Evolutionary conservation across 2,329 filamentous ascomycete genomes (phyloP).

Genomic region (Penicillium sp.): DNA sequence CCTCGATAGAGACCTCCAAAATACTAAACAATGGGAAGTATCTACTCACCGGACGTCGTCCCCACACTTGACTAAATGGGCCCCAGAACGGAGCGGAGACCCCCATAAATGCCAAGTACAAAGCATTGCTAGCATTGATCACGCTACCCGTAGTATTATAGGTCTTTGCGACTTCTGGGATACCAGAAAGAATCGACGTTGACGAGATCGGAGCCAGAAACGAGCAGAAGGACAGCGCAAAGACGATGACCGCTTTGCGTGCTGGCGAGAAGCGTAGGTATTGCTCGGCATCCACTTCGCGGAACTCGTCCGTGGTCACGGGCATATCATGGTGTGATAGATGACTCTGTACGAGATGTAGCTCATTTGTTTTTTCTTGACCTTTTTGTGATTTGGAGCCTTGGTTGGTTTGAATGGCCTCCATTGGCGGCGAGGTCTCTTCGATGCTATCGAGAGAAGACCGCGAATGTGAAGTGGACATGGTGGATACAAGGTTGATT

Average conservation of each 20-base stretch:
- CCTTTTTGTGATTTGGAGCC: conserved; percentile 25
- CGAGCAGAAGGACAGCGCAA: conserved; percentile 73
- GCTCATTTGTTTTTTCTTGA: conserved; percentile 29
- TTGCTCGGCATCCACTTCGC: conserved; percentile 57
- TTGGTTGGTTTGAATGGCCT: conserved; percentile 20
- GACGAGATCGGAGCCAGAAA: conserved; percentile 78
- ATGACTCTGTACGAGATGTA: conserved; percentile 42
- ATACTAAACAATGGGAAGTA: not conserved
- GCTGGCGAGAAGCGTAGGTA: conserved; percentile 68
- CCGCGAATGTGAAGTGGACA: conserved; percentile 21
- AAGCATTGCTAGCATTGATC: conserved; percentile 75
- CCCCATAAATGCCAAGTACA: conserved; percentile 78
- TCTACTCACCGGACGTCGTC: conserved; percentile 60
- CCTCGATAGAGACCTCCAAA: not conserved
- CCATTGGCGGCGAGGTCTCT: conserved; percentile 17
- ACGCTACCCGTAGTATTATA: conserved; percentile 70
- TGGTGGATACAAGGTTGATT: conserved; percentile 7
- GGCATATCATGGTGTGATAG: conserved; percentile 43
- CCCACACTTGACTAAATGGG: conserved; percentile 70
- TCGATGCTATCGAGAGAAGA: conserved; percentile 24
- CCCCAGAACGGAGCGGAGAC: conserved; percentile 73
- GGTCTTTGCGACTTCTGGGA: conserved; percentile 72
- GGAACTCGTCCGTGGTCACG: conserved; percentile 38
- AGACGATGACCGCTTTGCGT: conserved; percentile 71
- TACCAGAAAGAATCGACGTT: conserved; percentile 74